Evolutionary conservation across 352 stramenopile genomes (phyloP), one percentile per base, ranked within the genome.

Genomic region (Phytophthora hibernalis): DNA sequence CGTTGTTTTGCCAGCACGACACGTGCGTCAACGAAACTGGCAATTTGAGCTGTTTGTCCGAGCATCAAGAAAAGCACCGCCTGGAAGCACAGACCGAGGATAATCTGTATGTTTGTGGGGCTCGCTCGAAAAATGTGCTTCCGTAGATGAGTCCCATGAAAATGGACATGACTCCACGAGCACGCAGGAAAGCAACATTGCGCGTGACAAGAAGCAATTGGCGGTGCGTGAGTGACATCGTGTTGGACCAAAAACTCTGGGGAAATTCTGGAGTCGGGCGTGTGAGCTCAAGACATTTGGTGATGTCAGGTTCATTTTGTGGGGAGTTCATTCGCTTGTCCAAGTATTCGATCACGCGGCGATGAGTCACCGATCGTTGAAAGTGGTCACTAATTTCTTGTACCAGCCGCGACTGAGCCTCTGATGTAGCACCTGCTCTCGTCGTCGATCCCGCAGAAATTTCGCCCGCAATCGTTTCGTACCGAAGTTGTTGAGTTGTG

Each of bases 51-150:
- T 53, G 92, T 83, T 28, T 82, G 74, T 18, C 79, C 77, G 15
- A 96, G 56, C 18, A 72, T 74, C 12, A 89, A 63, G 53, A 90
- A 94, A n/a, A 97, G 72, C 20, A 91, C 57, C 16, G 71, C 72
- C 44, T 86, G 66, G 64, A 93, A 96, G 8, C 92, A 66, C 38
- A 93, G 69, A n/a, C 90, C 86, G 12, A 64, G 48, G 2, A 76
- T 57, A 26, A 80, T n/a, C 40, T 78, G 65, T 16, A 68, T 61
- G n/a, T 70, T 31, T 24, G 51, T 57, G 0, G 54, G 45, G 16
- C 68, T 66, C 16, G 70, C 30, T 44, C 72, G 55, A 28, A 64
- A 44, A 67, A 83, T 1, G 57, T 52, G 16, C 43, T 68, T 28
- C 57, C 61, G 61, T 77, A 76, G 13, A 83, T 58, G 5, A 79